phyloP scores from a whole-genome alignment of 371 early-diverging fungal genomes.

The Blakeslea trispora region DNA sequence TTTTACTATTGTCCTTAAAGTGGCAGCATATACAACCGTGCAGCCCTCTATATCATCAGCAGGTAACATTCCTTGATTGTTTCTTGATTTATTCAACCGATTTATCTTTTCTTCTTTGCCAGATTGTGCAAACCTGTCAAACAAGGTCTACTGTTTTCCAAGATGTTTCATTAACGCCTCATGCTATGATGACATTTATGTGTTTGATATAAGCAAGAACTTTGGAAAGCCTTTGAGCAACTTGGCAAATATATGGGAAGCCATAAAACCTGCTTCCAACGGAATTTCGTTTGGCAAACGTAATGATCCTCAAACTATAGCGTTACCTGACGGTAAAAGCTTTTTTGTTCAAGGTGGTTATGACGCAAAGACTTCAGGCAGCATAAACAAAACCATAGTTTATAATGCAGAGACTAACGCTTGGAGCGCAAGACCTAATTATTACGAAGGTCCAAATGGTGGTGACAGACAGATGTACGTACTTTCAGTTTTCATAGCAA shows the following conservation, averaged over 20 bases:
- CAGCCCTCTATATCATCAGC: no score
- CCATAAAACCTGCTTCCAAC: background rate
- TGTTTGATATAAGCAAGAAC: slow-evolving; percentile 8
- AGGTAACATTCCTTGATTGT: no score
- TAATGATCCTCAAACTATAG: background rate
- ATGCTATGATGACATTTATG: background rate
- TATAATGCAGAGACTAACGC: slow-evolving; percentile 8
- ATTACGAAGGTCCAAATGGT: slow-evolving; percentile 4
- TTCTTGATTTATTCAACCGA: no score
- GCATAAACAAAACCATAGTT: slow-evolving; percentile 1
- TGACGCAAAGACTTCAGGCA: background rate
- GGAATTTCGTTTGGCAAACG: slow-evolving; percentile 2
- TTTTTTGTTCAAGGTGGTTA: slow-evolving; percentile 9
- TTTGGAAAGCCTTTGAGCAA: background rate
- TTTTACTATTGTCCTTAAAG: no score
- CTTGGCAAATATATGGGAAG: slow-evolving; percentile 1
- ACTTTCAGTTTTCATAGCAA: no score
- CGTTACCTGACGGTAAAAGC: slow-evolving; percentile 8
- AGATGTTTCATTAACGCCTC: background rate
- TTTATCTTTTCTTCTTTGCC: no score
- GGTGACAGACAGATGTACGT: slow-evolving; percentile 9
- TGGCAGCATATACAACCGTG: no score
- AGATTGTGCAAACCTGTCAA: slow-evolving; percentile 5
- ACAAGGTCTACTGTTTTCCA: slow-evolving; percentile 5
- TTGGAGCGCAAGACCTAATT: background rate